Conservation (phyloP, 176 grass and related monocot genomes). For the bread wheat (Triticum aestivum) region DNA sequence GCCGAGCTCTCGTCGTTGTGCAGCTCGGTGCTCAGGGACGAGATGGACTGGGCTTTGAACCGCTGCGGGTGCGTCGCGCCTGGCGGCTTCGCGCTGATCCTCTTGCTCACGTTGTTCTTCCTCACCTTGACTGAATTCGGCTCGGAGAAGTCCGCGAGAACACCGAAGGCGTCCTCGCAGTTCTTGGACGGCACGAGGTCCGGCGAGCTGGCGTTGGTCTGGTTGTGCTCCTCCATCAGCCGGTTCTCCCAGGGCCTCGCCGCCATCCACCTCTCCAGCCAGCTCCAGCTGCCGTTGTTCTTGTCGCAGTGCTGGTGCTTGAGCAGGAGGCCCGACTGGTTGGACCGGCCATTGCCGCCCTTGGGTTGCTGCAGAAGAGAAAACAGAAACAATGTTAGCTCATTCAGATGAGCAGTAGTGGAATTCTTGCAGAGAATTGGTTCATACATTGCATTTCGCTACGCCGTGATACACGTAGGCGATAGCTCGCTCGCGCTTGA, state of each 20-base stretch:
- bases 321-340: slow-evolving; percentile 40
- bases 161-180: slow-evolving; percentile 41
- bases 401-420: neutral
- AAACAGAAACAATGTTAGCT: neutral
- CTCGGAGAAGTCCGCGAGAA: slow-evolving; percentile 47
- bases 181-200: slow-evolving; percentile 40
- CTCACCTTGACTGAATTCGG: slow-evolving; percentile 58
- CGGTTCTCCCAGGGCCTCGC: slow-evolving; percentile 87
- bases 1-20: slow-evolving; percentile 80
- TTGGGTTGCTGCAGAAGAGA: slow-evolving; percentile 52
- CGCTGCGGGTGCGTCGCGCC: slow-evolving; percentile 33
- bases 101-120: slow-evolving; percentile 70
- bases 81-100: slow-evolving; percentile 62
- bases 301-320: slow-evolving; percentile 62
- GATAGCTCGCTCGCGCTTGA: slow-evolving; percentile 82
- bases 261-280: slow-evolving; percentile 96
- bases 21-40: slow-evolving; percentile 77
- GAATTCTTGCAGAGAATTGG: neutral
- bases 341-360: slow-evolving; percentile 33
- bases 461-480: slow-evolving; percentile 57
- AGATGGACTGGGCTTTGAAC: slow-evolving; percentile 51
- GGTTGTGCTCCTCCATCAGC: slow-evolving; percentile 79
- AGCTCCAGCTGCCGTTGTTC: slow-evolving; percentile 82
- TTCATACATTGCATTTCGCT: slow-evolving; percentile 33
- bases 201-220: slow-evolving; percentile 38